Base-by-base conservation (phyloP, 768 basidiomycete species). In the Phylloporus arenicola region DNA sequence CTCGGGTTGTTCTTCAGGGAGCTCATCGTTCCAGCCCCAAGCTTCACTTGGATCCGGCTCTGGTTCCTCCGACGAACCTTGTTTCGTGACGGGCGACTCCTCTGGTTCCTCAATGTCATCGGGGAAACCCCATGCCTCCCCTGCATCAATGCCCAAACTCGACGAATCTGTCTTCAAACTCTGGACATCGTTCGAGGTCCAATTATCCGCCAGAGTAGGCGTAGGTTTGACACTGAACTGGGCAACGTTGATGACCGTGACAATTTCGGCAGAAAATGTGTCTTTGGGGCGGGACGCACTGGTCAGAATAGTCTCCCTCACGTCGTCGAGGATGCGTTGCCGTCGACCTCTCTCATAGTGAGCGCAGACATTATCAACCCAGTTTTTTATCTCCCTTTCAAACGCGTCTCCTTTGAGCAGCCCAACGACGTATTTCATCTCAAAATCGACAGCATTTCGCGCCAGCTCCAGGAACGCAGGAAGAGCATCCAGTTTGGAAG, bases 341-440 rank as follows among this genome's bases (percentile, higher is more conserved):
- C 92, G 76, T 58, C 91, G 69, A 57, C 84, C 81, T 52, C 81
- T 80, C 64, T 92, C 92, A 64, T 92, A 95, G 65, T 91, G 88
- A 3, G 74, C 68, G 16, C 80, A 77, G 11, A 89, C 75, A 4
- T 80, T 77, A 43, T 83, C 76, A 4, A 77, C 78, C 88, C 92
- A 95, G 6, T 68, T 59, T 59, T 79, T 77, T 48, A 94, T 78
- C 7, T 81, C 70, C 22, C 70, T 71, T 40, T 83, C 81, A 6
- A 69, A 68, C 12, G 56, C 48, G 19, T 74, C 75, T 47, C 74
- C 76, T 13, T 76, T 75, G 14, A 87, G 69, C 51, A 84, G 57
- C 13, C 64, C 64, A 13, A 77, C 58, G 14, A 87, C 59, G 45
- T 78, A 77, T 31, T 70, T 67, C 11, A 74, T 70, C 70, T 95